Evolutionary conservation across 2,329 filamentous ascomycete genomes (phyloP).

Genomic region (Alternaria novae-zelandiae): DNA sequence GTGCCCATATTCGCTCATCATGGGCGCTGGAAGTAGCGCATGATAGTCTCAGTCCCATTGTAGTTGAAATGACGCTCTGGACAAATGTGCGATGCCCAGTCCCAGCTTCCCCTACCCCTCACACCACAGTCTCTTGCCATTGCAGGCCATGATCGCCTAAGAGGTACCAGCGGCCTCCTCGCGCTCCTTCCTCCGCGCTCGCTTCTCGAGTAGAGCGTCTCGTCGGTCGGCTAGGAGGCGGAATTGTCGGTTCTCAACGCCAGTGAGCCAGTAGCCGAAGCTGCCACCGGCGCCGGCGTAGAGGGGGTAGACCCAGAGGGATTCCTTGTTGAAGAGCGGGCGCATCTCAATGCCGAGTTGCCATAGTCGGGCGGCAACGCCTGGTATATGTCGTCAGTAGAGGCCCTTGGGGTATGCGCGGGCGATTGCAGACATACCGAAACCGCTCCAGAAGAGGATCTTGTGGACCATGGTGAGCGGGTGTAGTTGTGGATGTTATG

Average conservation of each 20-base stretch:
- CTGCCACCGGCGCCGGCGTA: slow-evolving; percentile 85
- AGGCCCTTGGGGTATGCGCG: slow-evolving; percentile 15
- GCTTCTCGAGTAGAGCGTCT: slow-evolving; percentile 84
- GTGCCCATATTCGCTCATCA: background rate
- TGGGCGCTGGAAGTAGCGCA: slow-evolving; percentile 7
- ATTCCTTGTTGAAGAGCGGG: slow-evolving; percentile 83
- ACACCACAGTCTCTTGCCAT: background rate
- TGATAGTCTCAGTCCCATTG: slow-evolving; percentile 3
- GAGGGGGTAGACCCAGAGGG: slow-evolving; percentile 89
- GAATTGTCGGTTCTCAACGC: slow-evolving; percentile 83
- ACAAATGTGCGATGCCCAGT: background rate
- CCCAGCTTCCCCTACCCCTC: slow-evolving; percentile 5
- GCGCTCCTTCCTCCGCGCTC: slow-evolving; percentile 74
- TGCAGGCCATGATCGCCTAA: background rate
- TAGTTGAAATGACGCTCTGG: slow-evolving; percentile 1
- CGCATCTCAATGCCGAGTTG: slow-evolving; percentile 99
- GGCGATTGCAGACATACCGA: slow-evolving; percentile 69
- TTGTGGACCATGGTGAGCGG: slow-evolving; percentile 57
- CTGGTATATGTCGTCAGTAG: slow-evolving; percentile 57
- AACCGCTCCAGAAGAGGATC: slow-evolving; percentile 84
- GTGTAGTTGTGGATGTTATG: background rate
- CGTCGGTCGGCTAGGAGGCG: slow-evolving; percentile 79
- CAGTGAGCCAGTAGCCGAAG: slow-evolving; percentile 97
- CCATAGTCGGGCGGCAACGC: slow-evolving; percentile 90
- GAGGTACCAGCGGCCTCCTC: slow-evolving; percentile 53